phyloP scores from a whole-genome alignment of 345 rosid species.

The Lumnitzera racemosa region DNA sequence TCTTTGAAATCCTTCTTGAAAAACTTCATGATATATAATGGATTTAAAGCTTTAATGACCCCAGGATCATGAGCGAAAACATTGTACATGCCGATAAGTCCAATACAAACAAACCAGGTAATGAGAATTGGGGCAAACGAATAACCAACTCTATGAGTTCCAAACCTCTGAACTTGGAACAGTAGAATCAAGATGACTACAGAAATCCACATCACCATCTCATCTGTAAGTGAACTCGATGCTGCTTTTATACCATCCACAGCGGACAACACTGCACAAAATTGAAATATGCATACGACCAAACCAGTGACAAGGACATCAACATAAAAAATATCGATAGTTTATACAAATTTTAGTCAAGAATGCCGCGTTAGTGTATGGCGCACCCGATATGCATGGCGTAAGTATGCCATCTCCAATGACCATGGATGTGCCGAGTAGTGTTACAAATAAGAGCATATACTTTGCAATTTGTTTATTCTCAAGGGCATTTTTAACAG shows the following conservation, averaged over 20 bases:
- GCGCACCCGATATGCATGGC: constrained; percentile 24
- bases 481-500: constrained; percentile 13
- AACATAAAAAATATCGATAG: too few species aligned
- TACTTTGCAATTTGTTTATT: constrained; percentile 12
- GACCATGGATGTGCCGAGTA: constrained; percentile 33
- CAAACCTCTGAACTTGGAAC: constrained; percentile 21
- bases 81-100: constrained; percentile 19
- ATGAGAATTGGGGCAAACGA: constrained; percentile 17
- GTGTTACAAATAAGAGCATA: constrained; percentile 13
- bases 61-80: constrained; percentile 10
- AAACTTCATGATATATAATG: constrained; percentile 11
- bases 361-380: too few species aligned
- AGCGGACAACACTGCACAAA: background rate
- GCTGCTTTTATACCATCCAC: background rate
- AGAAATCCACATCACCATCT: constrained; percentile 10
- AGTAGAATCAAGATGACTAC: constrained; percentile 12
- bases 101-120: constrained; percentile 15
- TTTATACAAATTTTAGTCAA: too few species aligned
- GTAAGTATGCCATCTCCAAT: constrained; percentile 35
- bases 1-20: constrained; percentile 14
- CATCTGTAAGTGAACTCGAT: background rate
- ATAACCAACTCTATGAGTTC: constrained; percentile 17
- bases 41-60: constrained; percentile 20
- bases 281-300: background rate
- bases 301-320: background rate